phyloP scores from a whole-genome alignment of 768 basidiomycete genomes.

The Boletus reticuloceps region DNA sequence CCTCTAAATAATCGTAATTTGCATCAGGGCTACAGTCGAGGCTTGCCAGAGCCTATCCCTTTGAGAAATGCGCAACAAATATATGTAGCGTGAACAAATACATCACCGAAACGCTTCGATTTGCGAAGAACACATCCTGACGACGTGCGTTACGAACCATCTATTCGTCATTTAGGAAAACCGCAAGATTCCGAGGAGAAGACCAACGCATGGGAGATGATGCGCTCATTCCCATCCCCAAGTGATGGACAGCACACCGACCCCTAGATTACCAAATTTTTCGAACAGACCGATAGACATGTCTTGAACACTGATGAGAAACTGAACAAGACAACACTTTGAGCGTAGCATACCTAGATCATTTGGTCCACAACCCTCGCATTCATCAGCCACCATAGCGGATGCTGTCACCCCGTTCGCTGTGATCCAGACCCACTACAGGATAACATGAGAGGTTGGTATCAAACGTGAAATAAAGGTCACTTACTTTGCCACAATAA shows the following conservation, averaged over 20 bases:
- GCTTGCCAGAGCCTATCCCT: conserved; percentile 19
- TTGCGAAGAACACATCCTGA: conserved; percentile 19
- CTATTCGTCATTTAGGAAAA: conserved; percentile 5
- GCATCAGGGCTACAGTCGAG: conserved; percentile 12
- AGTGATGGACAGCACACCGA: conserved; percentile 50
- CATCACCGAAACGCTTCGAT: conserved; percentile 15
- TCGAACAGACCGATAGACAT: conserved; percentile 64
- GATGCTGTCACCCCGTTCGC: conserved; percentile 48
- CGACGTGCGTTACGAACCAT: conserved; percentile 7
- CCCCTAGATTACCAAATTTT: conserved; percentile 43
- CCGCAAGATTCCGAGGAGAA: conserved; percentile 6
- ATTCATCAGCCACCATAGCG: conserved; percentile 56
- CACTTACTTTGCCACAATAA: conserved; percentile 60
- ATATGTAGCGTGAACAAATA: conserved; percentile 18
- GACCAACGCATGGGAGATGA: neutral
- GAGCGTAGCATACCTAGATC: conserved; percentile 52
- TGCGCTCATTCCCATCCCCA: conserved; percentile 49
- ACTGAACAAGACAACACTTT: neutral
- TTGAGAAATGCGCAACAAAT: conserved; percentile 9
- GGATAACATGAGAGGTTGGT: conserved; percentile 8
- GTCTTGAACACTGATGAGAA: conserved; percentile 40
- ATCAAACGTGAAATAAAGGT: neutral
- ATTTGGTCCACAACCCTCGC: conserved; percentile 47
- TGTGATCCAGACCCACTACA: conserved; percentile 57
- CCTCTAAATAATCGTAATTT: conserved; percentile 5